A percentile compares a stretch with the other conserved stretches of the same genome.
phyloP scores from a whole-genome alignment of 192 early-diverging fungal species.

The Gigaspora rosea region DNA sequence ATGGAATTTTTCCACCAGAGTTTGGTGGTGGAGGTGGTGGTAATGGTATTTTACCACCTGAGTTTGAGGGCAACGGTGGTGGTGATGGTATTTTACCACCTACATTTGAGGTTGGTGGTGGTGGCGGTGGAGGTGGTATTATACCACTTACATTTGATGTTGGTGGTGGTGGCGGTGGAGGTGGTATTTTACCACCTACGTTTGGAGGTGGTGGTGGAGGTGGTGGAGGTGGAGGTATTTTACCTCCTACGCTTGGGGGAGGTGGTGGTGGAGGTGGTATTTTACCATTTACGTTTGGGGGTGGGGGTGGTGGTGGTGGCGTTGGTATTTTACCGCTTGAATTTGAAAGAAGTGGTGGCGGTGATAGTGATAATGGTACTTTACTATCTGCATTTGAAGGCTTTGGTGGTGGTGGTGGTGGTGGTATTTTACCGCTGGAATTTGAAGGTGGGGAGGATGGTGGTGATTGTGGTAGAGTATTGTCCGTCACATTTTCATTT shows the following conservation, averaged over 20 bases:
- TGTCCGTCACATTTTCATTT: background rate
- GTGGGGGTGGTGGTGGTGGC: conserved; percentile 36
- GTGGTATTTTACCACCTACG: background rate
- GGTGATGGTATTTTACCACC: background rate
- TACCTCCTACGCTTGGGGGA: too few species aligned
- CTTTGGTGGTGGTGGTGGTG: conserved; percentile 39
- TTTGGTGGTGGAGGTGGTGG: conserved; percentile 36
- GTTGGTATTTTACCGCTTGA: background rate
- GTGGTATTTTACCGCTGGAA: conserved; percentile 2
- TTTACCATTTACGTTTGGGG: conserved; percentile 2
- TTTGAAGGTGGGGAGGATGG: background rate
- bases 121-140: background rate
- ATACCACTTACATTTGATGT: background rate
- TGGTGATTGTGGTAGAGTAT: conserved; percentile 37
- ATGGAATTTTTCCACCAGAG: background rate
- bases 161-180: background rate
- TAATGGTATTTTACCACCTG: conserved; percentile 9
- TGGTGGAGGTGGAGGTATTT: background rate
- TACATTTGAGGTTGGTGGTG: background rate
- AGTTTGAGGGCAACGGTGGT: background rate
- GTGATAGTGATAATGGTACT: background rate
- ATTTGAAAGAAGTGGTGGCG: too few species aligned
- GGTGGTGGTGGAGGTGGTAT: too few species aligned
- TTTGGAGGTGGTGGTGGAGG: background rate
- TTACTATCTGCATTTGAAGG: conserved; percentile 8